phyloP scores from a whole-genome alignment of 106 monocot species.

The Apostasia shenzhenica region DNA sequence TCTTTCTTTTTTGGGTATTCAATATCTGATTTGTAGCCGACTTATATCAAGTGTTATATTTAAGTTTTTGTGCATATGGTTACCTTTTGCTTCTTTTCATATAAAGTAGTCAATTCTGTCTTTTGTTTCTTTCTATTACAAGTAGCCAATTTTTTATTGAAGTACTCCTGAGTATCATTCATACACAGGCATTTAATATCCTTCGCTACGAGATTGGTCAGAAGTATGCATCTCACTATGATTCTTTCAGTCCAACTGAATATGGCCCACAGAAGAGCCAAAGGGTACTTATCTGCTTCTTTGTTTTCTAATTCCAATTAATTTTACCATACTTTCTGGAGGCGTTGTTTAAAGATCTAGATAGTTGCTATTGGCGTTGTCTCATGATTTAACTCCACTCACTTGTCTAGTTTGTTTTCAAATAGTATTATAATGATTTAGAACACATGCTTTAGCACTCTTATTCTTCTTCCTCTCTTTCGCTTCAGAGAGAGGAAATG shows the following conservation, averaged over 20 bases:
- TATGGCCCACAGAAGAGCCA: constrained; percentile 92
- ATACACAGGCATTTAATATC: constrained; percentile 73
- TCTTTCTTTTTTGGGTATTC: too few species aligned
- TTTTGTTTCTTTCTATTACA: not conserved
- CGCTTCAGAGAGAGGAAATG: too few species aligned
- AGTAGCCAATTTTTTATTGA: constrained; percentile 3
- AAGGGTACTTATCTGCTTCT: constrained; percentile 46
- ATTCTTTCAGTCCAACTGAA: constrained; percentile 72
- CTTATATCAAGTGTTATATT: too few species aligned
- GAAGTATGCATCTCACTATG: constrained; percentile 90
- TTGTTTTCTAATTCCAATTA: not conserved
- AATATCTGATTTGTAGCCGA: too few species aligned
- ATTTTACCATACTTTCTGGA: not conserved
- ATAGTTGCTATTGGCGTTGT: not conserved
- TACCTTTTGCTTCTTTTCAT: too few species aligned
- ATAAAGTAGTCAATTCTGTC: too few species aligned
- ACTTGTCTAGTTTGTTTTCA: not conserved
- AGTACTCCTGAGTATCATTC: constrained; percentile 14
- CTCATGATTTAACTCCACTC: too few species aligned
- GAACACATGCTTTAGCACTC: too few species aligned
- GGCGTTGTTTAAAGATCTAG: not conserved
- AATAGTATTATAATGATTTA: not conserved
- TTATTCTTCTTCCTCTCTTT: not conserved
- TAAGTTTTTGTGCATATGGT: too few species aligned
- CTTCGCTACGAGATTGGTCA: constrained; percentile 95